Base-by-base conservation (phyloP, 352 stramenopile species). In the Globisporangium spiculum region DNA sequence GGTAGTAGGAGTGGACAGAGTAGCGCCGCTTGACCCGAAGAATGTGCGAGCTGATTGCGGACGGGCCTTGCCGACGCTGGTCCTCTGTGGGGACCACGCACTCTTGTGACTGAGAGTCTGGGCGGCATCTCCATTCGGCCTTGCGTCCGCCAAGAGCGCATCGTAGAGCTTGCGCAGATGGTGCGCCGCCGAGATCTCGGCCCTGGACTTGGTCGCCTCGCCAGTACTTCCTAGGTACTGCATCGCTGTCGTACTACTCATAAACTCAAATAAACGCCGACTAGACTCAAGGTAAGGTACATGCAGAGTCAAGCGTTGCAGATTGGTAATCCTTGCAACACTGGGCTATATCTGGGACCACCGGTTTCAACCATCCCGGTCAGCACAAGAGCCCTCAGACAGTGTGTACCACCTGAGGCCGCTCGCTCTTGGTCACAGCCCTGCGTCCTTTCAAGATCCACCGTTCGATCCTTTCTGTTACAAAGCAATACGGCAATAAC, bases 141-240 rank as follows among this genome's bases (percentile, higher is more conserved):
- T 12, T 68, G 32, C 12, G 50, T 58, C 50, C 18, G 36, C 3
- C 46, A 61, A 24, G 10, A 79, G 63, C 22, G 65, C 60, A 4
- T 78, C 68, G 52, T 79, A 78, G 14, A 68, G 44, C 38, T 73
- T 75, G 10, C 67, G 76, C 18, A 83, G 60, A 57, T 78, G 66
- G 22, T 72, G 56, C 26, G 75, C 30, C 18, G 76, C 76, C 27
- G 71, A 44, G 67, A 83, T 69, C 70, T 83, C 76, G 36, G 63
- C 66, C 2, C 55, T 58, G 0, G 76, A 79, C 44, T 64, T 74
- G 64, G 4, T 59, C 26, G 9, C 44, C 26, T 69, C 48, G 16
- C 34, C 44, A 24, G 60, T 56, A 30, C 63, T 46, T 44, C 63
- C 52, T 52, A 10, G 24, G 53, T 44, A 20, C 38, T 20, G 38